Conservation (phyloP, 495 filamentous ascomycete species). For the Copromyces sp. region DNA sequence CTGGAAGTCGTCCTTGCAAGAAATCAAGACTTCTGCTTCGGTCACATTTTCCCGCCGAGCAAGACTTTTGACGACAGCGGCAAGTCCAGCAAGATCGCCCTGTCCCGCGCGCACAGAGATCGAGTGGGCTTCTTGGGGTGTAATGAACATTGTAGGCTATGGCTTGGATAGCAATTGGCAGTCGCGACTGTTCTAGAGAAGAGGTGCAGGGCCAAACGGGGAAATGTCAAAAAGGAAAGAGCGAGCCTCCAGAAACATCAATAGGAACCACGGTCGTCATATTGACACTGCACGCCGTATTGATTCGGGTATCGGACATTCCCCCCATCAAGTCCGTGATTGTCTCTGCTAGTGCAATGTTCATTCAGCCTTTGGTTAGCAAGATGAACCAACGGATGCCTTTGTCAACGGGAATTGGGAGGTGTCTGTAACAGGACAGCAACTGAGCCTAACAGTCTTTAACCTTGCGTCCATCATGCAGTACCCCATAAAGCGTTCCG, state of each 20-base stretch:
- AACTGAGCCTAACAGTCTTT: background rate
- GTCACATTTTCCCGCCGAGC: constrained; percentile 12
- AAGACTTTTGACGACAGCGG: constrained; percentile 7
- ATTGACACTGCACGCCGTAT: background rate
- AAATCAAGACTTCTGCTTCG: constrained; percentile 14
- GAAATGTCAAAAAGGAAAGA: background rate
- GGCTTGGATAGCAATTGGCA: background rate
- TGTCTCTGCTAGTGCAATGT: background rate
- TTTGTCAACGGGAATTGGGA: background rate
- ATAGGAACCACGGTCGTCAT: background rate
- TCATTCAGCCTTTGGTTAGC: background rate
- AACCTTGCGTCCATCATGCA: background rate
- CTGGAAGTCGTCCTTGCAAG: constrained; percentile 22
- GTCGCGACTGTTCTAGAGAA: background rate
- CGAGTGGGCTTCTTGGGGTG: constrained; percentile 12
- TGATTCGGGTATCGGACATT: background rate
- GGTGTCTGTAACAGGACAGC: background rate
- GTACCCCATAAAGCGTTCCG: background rate
- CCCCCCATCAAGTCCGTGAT: background rate
- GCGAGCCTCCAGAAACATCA: background rate
- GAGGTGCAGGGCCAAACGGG: background rate
- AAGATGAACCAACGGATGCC: background rate
- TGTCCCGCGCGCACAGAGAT: constrained; percentile 19
- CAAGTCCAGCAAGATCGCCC: constrained; percentile 14
- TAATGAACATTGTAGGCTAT: constrained; percentile 13